Evolutionary conservation across 805 yeast genomes (phyloP).

Genomic region (Lipomyces spencermartinsiae): DNA sequence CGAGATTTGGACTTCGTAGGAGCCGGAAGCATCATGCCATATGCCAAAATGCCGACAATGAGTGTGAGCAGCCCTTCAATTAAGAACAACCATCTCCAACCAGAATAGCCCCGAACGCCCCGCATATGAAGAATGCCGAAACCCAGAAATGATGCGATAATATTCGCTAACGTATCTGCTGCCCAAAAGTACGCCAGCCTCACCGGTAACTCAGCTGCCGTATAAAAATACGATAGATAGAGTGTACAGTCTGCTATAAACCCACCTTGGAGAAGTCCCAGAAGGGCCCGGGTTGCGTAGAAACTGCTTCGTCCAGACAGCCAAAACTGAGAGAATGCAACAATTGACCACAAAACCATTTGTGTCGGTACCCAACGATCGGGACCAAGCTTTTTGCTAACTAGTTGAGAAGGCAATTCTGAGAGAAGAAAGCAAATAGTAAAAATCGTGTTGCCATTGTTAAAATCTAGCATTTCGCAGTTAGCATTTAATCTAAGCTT

Average conservation of each 20-base stretch:
- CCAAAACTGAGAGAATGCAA: conserved; percentile 57
- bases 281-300: conserved; percentile 55
- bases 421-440: conserved; percentile 59
- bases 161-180: conserved; percentile 54
- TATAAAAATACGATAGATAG: conserved; percentile 68
- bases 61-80: conserved; percentile 67
- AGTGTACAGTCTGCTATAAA: conserved; percentile 63
- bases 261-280: conserved; percentile 66
- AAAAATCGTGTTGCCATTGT: conserved; percentile 61
- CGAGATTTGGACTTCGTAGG: conserved; percentile 59
- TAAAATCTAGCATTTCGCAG: conserved; percentile 53
- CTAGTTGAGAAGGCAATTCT: conserved; percentile 68
- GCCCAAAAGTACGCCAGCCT: conserved; percentile 63
- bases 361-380: conserved; percentile 67
- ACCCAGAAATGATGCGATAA: conserved; percentile 53
- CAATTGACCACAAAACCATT: conserved; percentile 58
- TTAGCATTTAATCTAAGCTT: background rate
- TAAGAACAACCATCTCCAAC: conserved; percentile 68
- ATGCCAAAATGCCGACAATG: conserved; percentile 56
- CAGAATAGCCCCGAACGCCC: conserved; percentile 51
- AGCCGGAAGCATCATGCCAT: conserved; percentile 60
- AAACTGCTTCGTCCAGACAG: conserved; percentile 53
- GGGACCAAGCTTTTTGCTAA: conserved; percentile 65
- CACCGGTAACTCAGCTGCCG: conserved; percentile 58
- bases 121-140: conserved; percentile 59